Evolutionary conservation across 257 asterid genomes (phyloP), one percentile per base, ranked within the genome.

Genomic region (Solanum lignicaule): DNA sequence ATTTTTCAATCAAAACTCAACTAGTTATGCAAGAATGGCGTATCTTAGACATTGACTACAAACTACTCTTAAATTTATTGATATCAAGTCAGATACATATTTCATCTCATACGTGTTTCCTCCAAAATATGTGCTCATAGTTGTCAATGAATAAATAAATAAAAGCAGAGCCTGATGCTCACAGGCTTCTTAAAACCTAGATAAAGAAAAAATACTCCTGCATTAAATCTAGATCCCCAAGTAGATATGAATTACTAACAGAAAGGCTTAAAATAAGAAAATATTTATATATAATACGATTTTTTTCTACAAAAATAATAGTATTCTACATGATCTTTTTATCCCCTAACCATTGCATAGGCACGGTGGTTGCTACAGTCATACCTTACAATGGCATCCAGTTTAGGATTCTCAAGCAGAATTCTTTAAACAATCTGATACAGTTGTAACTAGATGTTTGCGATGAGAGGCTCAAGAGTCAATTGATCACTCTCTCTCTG

Each of bases 381-480:
- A 10, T 48, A 29, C 85, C 84, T 81, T 81, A 81, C 41, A 9
- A 81, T 48, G 39, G 69, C 41, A 18, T 81, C 41, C 85, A 29
- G 69, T 81, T 46, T 16, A 81, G 85, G 85, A 81, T 81, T 48
- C 69, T 81, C 41, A 46, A 48, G 69, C 6, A 81, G 69, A 79
- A 79, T 46, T 81, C 39, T 29, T 81, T 29, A 81, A 48, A 16
- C 41, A 81, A 46, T 29, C 69, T 18, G 29, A 46, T 46, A 65
- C 85, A 46, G 66, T 46, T 27, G 85, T 46, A 81, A 29, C 85
- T 81, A 81, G 69, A 81, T 48, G 39, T 81, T 81, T 16, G 68
- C 85, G 14, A 33, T 20, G 46, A 91, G 92, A n/a, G 94, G 95
- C 92, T 94, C 93, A 85, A 92, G 94, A 88, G 90, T 91, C 89